Evolutionary conservation across 352 stramenopile species (phyloP), one percentile per base, ranked within the genome.

Genomic region (Stephanocyclus meneghinianus): DNA sequence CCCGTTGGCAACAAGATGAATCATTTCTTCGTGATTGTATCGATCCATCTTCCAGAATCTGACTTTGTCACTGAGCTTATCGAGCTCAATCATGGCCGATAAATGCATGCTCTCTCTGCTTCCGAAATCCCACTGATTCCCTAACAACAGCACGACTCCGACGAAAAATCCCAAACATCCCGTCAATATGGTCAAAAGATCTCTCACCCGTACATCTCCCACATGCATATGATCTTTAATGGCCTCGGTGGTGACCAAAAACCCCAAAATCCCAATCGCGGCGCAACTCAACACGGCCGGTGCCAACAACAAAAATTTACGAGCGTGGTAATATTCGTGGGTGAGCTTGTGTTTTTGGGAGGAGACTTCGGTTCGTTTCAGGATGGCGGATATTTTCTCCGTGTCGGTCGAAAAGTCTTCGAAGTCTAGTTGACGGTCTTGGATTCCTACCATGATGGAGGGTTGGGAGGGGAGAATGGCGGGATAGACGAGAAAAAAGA

Each of bases 211-310:
- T 0, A 67, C 45, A 21, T 78, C 65, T 18, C 50, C 53, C 0
- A 78, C 40, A 18, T 74, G 76, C 67, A 82, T 82, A 18, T 74
- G 59, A 11, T 45, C 35, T 21, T 74, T 78, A 42, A 81, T 81
- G 0, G 64, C 67, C n/a, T 82, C 75, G 5, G 67, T 71, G 0
- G 75, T 71, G 0, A 76, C 67, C 7, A 76, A 18, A 29, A 82
- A 82, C 8, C 75, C 75, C 0, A 73, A 29, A 26, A 82, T 56
- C 11, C 59, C 60, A 16, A 82, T 77, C 29, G 40, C 57, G 26
- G 13, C 26, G 9, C 44, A 75, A 29, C 35, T 47, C 10, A 76
- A 10, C 0, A 81, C 26, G 1, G 61, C 55, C 35, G 65, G 66
- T 1, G 40, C 3, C 1, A 81, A 48, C 18, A 81, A 40, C 0